Base-by-base conservation (phyloP, 768 basidiomycete species). In the Crepidotus variabilis region DNA sequence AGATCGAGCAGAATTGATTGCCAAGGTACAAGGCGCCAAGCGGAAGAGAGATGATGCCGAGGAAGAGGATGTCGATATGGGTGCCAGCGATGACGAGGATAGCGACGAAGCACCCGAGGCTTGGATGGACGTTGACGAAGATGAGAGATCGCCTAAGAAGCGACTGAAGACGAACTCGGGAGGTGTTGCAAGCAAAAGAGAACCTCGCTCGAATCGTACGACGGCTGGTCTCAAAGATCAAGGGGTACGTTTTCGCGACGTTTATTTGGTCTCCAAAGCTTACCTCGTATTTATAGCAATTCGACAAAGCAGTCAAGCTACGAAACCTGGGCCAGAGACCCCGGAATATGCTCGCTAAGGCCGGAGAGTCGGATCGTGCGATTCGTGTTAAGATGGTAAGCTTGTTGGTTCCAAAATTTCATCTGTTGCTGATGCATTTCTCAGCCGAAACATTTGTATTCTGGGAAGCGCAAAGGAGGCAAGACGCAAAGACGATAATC, bases 281-380 rank as follows among this genome's bases (percentile, higher is more conserved):
- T 53, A 53, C 51, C 65, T 24, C 22, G 61, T 16, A 47, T 52
- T 24, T 50, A 47, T 57, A 91, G 86, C 92, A 97, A 87, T 84
- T 79, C 32, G 77, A 84, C 58, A 88, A 87, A 67, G 92, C 96
- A 16, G 74, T 83, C 69, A 84, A 88, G 66, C 78, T 98, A 56
- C 88, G 92, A 61, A 91, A 92, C 65, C 82, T 96, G 54, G 88
- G 87, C 6, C 94, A 96, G 69, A 81, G 96, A 62, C 82, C 82
- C 53, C 88, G 93, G 57, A 96, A 96, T 70, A 84, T 85, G 78
- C 79, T 86, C 46, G 96, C 93, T 22, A 92, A 88, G 69, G 95
- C 94, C 36, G 92, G 91, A 57, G 96, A 99, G 80, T 78, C 83
- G 57, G 93, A 95, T 75, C 85, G 91, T 61, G 80, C 80, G 10